These are phyloP conservation scores for Salvia rosmarinus DNA, from an alignment of 257 asterid genomes.

Conservation along the genomic window DNA sequence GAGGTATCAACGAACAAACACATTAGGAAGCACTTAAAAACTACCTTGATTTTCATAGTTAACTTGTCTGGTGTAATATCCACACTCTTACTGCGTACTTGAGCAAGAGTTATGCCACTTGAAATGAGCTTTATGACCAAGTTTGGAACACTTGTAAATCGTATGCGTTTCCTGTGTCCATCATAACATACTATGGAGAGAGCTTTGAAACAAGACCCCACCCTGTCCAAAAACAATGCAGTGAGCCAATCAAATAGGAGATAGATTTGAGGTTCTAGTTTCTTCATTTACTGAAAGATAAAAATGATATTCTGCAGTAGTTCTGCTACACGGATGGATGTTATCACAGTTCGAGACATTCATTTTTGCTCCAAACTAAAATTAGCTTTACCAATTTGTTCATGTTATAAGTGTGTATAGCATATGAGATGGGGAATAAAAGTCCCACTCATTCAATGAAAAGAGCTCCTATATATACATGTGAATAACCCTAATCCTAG, in stretches of 20 bases:
- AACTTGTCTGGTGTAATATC: conserved; percentile 37
- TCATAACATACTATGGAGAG: conserved; percentile 56
- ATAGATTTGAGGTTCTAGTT: conserved; percentile 17
- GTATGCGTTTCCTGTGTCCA: conserved; percentile 43
- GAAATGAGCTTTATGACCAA: conserved; percentile 41
- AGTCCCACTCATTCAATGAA: too few relatives aligned
- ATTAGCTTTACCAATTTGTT: neutral
- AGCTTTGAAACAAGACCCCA: conserved; percentile 47
- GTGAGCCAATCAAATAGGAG: neutral
- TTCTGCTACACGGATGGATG: neutral
- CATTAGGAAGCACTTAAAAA: conserved; percentile 11
- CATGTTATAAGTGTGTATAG: too few relatives aligned
- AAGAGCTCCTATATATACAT: too few relatives aligned
- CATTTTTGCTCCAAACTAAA: neutral
- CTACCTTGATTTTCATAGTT: conserved; percentile 49
- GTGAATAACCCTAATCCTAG: too few relatives aligned
- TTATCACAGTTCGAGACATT: neutral
- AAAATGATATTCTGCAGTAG: neutral
- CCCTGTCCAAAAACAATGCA: conserved; percentile 46
- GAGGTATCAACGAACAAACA: conserved; percentile 16
- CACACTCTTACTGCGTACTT: conserved; percentile 31
- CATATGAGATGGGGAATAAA: too few relatives aligned
- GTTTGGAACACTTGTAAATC: conserved; percentile 40
- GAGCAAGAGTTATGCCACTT: conserved; percentile 31
- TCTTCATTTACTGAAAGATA: neutral